Conservation (phyloP, 306 rosid species). For the Coriaria nepalensis region DNA sequence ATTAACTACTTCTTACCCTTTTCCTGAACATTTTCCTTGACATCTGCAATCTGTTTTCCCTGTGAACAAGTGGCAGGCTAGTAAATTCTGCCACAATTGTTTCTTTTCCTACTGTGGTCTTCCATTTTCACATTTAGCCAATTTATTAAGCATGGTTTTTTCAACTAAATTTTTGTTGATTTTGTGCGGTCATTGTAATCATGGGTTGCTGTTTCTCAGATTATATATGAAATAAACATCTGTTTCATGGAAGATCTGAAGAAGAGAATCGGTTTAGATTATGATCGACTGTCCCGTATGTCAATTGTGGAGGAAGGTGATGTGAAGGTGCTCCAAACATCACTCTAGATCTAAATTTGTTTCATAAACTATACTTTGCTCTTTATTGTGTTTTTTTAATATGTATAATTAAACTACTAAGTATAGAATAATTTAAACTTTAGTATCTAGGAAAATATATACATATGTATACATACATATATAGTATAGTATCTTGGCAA, state of each 20-base stretch:
- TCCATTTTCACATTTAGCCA: too few relatives aligned
- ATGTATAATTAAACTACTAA: too few relatives aligned
- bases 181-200: conserved; percentile 2
- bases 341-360: conserved; percentile 5
- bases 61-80: too few relatives aligned
- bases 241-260: conserved; percentile 52
- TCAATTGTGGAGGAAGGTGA: conserved; percentile 68
- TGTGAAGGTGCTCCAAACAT: conserved; percentile 33
- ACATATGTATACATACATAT: too few relatives aligned
- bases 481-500: too few relatives aligned
- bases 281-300: conserved; percentile 46
- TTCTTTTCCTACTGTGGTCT: too few relatives aligned
- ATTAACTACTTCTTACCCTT: too few relatives aligned
- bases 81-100: too few relatives aligned
- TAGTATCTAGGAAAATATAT: not conserved
- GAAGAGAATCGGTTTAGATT: conserved; percentile 62
- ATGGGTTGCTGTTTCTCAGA: conserved; percentile 27
- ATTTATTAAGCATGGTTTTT: too few relatives aligned
- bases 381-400: conserved; percentile 6
- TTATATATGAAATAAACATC: conserved; percentile 46
- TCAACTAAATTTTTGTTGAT: conserved; percentile 11
- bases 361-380: conserved; percentile 3
- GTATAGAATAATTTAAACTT: too few relatives aligned
- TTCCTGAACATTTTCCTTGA: too few relatives aligned
- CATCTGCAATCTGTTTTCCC: too few relatives aligned